phyloP scores from a whole-genome alignment of 2,329 filamentous ascomycete genomes.

The Thelonectria olida region DNA sequence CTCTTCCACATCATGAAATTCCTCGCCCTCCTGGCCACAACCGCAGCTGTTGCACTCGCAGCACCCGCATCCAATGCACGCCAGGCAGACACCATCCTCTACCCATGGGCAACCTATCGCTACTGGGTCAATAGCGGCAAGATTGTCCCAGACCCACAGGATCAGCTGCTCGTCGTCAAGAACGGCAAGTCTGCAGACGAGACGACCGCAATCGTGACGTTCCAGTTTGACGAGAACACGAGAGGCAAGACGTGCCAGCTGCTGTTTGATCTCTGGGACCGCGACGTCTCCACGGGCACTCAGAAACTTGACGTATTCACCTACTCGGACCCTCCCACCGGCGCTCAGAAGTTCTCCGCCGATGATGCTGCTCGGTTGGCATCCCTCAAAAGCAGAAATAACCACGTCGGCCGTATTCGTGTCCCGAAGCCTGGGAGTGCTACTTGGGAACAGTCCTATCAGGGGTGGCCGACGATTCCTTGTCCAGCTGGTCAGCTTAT shows the following conservation, averaged over 20 bases:
- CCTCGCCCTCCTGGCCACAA: no score
- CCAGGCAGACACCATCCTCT: neutral
- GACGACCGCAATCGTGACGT: slow-evolving; percentile 18
- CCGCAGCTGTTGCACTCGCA: neutral
- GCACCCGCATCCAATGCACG: neutral
- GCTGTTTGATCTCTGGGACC: slow-evolving; percentile 22
- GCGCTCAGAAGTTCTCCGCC: neutral
- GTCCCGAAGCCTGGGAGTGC: slow-evolving; percentile 11
- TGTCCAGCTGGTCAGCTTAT: slow-evolving; percentile 19
- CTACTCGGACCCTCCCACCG: slow-evolving; percentile 1
- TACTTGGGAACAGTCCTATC: neutral
- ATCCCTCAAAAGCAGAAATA: slow-evolving; percentile 8
- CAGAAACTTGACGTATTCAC: slow-evolving; percentile 17
- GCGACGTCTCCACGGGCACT: slow-evolving; percentile 9
- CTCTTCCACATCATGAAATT: no score
- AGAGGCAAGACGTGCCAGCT: slow-evolving; percentile 13
- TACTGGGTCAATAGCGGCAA: slow-evolving; percentile 10
- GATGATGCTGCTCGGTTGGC: neutral
- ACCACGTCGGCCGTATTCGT: slow-evolving; percentile 2
- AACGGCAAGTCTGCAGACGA: slow-evolving; percentile 11
- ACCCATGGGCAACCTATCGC: slow-evolving; percentile 13
- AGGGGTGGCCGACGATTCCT: slow-evolving; percentile 15
- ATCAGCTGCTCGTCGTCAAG: slow-evolving; percentile 21
- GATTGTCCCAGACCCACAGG: slow-evolving; percentile 4
- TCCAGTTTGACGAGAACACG: slow-evolving; percentile 10